Base-by-base conservation (phyloP, 23 red algal genomes). In the Gracilaria vermiculophylla region DNA sequence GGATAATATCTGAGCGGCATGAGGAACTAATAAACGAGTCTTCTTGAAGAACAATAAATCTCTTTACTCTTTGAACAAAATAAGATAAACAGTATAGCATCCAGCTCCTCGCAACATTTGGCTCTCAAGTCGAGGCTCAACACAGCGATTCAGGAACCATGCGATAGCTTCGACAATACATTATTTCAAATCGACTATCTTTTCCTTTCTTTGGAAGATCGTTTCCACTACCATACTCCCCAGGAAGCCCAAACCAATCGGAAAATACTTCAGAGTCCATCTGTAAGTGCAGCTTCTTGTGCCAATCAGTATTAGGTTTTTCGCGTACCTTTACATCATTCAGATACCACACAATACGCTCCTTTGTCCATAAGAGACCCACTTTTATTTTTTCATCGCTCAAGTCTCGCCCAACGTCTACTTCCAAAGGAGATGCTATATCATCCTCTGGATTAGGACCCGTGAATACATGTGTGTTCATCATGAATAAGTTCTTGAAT, bases 231-330 rank as follows among this genome's bases (percentile, higher is more conserved):
- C 73, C 74, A 25, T 62, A 67, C 20, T 72, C 60, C 20, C 47
- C 74, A 58, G 86, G 86, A 34, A 90, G 74, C 1, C 86, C 86
- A 80, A 90, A 90, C 86, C 86, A 90, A 44, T 80, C 76, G 0
- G 74, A 42, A 69, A 90, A 80, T 19, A 74, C 65, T 56, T 90
- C 86, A 5, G 86, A 90, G 27, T 90, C 86, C 32, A 90, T 35
- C 54, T 90, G 74, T 23, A 90, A 23, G 60, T 78, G 74, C 27
- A 90, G 25, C 7, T 56, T 45, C 48, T 48, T 54, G 47, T 90
- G 86, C 45, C 58, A 80, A 41, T 90, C 52, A 5, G 42, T 58
- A 53, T 90, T 90, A 31, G 33, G 49, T 48, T 72, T 72, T 35
- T 69, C 54, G 20, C 86, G 62, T 9, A 90, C 74, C 20, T 52